phyloP scores from a whole-genome alignment of 176 grass and related monocot genomes.

The Elymus sibiricus region DNA sequence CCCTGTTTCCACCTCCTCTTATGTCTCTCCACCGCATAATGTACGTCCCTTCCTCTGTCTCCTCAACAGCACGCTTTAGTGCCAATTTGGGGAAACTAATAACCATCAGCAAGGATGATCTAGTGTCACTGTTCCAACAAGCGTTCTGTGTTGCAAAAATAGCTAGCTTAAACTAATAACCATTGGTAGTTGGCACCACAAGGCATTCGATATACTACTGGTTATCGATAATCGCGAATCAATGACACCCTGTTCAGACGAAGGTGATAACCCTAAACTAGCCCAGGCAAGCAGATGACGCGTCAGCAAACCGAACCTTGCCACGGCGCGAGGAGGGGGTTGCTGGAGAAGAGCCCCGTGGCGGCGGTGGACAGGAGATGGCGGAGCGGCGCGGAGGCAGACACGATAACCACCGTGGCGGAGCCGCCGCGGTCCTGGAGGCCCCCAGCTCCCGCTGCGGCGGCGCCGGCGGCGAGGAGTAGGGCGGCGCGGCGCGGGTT shows the following conservation, averaged over 20 bases:
- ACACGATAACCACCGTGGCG: neutral
- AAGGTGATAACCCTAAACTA: neutral
- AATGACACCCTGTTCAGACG: neutral
- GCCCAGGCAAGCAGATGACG: neutral
- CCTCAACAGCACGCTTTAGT: neutral
- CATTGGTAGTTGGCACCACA: neutral
- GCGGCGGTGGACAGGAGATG: neutral
- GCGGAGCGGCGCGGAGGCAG: slow-evolving; percentile 1
- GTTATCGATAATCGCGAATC: neutral
- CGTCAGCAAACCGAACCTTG: neutral
- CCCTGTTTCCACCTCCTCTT: neutral
- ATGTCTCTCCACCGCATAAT: neutral
- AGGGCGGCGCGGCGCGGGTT: slow-evolving; percentile 23
- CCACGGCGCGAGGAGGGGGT: neutral
- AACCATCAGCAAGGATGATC: neutral
- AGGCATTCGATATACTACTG: neutral
- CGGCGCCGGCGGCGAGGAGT: slow-evolving; percentile 7
- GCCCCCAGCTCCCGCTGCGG: neutral
- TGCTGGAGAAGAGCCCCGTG: neutral
- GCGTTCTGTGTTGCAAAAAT: neutral
- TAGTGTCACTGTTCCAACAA: neutral
- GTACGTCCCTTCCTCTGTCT: neutral
- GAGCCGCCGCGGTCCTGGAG: neutral
- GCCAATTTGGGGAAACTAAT: neutral
- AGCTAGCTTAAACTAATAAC: neutral